phyloP scores from a whole-genome alignment of 768 basidiomycete species.

The Phylloporus sp. region DNA sequence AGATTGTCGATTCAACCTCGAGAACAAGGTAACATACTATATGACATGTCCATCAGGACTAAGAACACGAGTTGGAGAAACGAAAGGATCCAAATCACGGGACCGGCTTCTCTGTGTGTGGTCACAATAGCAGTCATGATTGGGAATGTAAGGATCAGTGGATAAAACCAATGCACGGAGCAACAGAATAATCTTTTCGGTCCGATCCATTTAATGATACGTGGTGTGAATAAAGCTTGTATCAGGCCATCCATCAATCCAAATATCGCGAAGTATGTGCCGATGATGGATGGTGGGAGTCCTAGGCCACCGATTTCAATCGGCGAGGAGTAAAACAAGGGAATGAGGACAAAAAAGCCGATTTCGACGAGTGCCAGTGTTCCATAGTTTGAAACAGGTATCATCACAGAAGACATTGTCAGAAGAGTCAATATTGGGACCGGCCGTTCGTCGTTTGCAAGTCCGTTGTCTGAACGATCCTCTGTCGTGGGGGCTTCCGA shows the following conservation, averaged over 20 bases:
- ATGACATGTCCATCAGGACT: constrained; percentile 39
- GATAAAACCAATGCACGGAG: constrained; percentile 34
- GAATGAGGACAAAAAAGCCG: constrained; percentile 35
- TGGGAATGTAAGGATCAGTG: constrained; percentile 39
- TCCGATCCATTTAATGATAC: constrained; percentile 37
- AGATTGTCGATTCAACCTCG: background rate
- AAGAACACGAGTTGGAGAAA: constrained; percentile 20
- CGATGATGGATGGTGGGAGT: constrained; percentile 39
- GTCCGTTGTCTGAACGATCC: background rate
- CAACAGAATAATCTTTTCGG: constrained; percentile 35
- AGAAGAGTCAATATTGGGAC: constrained; percentile 33
- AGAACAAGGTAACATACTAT: constrained; percentile 29
- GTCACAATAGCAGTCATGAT: constrained; percentile 39
- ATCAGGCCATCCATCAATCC: constrained; percentile 40
- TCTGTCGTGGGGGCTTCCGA: background rate
- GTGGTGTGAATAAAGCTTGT: constrained; percentile 40
- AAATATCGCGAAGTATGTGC: constrained; percentile 32
- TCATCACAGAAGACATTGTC: constrained; percentile 30
- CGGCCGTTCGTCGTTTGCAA: constrained; percentile 2
- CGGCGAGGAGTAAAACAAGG: constrained; percentile 45
- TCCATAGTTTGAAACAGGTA: constrained; percentile 41
- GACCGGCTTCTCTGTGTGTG: constrained; percentile 27
- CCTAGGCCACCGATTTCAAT: constrained; percentile 42
- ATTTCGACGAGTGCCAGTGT: constrained; percentile 41
- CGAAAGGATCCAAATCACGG: constrained; percentile 37